phyloP scores from a whole-genome alignment of 2,329 filamentous ascomycete species.

The Allantophomopsis lycopodina region DNA sequence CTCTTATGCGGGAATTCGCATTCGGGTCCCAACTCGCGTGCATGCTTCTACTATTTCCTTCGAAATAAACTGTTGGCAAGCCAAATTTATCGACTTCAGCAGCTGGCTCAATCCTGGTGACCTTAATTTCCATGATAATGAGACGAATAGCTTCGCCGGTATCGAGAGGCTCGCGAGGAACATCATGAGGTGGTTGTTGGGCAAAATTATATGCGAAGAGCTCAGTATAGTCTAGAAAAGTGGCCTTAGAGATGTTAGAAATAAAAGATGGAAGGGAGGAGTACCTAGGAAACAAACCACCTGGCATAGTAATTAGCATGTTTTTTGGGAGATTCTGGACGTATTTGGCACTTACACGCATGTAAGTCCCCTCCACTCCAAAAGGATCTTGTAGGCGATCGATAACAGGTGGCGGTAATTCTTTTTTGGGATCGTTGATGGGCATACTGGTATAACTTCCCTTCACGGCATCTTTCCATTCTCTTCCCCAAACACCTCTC shows the following conservation, averaged over 20 bases:
- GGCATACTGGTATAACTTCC: constrained; percentile 27
- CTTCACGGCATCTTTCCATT: constrained; percentile 41
- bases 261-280: neutral
- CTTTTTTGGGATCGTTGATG: constrained; percentile 24
- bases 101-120: constrained; percentile 39
- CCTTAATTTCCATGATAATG: constrained; percentile 52
- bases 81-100: constrained; percentile 18
- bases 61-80: constrained; percentile 55
- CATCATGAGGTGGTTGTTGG: constrained; percentile 23
- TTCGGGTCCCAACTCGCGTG: constrained; percentile 56
- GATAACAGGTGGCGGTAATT: constrained; percentile 5
- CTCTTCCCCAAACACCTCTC: constrained; percentile 35
- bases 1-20: constrained; percentile 50
- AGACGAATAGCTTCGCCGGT: constrained; percentile 56
- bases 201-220: constrained; percentile 61
- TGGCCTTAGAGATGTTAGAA: constrained; percentile 2
- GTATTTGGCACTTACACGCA: constrained; percentile 34
- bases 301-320: constrained; percentile 12
- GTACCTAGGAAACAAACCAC: constrained; percentile 29
- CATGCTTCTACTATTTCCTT: constrained; percentile 44
- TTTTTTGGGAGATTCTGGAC: neutral
- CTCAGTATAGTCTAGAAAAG: constrained; percentile 53
- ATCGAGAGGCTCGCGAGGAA: constrained; percentile 37
- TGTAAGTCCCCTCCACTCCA: constrained; percentile 56
- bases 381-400: constrained; percentile 44